Evolutionary conservation across 345 rosid species (phyloP).

Genomic region (Ailanthus altissimus): DNA sequence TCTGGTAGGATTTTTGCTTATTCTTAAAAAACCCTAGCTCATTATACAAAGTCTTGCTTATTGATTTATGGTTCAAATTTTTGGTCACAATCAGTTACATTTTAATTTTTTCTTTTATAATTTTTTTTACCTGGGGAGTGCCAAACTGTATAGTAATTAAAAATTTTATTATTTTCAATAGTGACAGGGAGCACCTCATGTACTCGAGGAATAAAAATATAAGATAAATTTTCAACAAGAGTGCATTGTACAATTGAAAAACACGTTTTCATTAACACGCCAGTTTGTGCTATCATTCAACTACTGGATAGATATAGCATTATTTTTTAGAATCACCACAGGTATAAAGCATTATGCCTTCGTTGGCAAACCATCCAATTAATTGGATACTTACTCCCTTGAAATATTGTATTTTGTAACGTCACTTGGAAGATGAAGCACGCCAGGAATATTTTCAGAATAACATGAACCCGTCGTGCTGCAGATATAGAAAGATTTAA

Average conservation of each 20-base stretch:
- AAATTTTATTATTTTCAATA: neutral
- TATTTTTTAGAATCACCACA: too few species aligned
- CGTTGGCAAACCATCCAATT: neutral
- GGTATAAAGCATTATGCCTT: neutral
- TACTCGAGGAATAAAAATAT: neutral
- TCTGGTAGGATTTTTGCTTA: conserved; percentile 48
- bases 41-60: neutral
- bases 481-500: neutral
- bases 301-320: neutral
- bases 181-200: neutral
- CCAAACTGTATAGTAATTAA: neutral
- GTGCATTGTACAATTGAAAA: neutral
- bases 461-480: conserved; percentile 29
- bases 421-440: conserved; percentile 27
- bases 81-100: neutral
- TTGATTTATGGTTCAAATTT: neutral
- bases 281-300: neutral
- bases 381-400: conserved; percentile 18
- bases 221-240: neutral
- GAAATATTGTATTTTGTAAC: conserved; percentile 16
- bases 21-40: conserved; percentile 30
- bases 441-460: conserved; percentile 25
- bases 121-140: neutral
- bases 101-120: neutral
- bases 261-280: neutral